phyloP scores from a whole-genome alignment of 345 rosid genomes.

The Populus ilicifolia region DNA sequence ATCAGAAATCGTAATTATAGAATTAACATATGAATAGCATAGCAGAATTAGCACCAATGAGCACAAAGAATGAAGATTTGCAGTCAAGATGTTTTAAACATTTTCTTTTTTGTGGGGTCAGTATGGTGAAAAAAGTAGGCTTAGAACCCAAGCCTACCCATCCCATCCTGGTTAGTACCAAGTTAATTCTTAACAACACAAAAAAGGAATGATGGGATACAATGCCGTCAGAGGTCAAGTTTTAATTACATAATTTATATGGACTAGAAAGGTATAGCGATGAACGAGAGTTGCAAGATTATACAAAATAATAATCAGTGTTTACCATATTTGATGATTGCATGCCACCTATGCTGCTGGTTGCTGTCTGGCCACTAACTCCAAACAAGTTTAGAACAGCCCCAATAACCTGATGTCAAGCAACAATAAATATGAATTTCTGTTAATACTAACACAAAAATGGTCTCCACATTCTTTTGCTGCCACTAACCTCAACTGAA shows the following conservation, averaged over 20 bases:
- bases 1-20: neutral
- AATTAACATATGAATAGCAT: neutral
- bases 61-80: neutral
- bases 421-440: conserved; percentile 7
- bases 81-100: neutral
- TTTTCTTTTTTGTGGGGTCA: neutral
- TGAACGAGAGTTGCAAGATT: neutral
- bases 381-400: conserved; percentile 83
- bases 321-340: conserved; percentile 51
- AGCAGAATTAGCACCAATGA: neutral
- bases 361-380: conserved; percentile 47
- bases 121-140: neutral
- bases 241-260: neutral
- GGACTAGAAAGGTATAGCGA: neutral
- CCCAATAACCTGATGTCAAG: conserved; percentile 67
- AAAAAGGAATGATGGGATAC: neutral
- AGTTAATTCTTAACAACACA: neutral
- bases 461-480: neutral
- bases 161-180: neutral
- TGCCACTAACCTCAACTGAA: neutral
- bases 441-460: neutral
- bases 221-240: neutral
- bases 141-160: neutral
- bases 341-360: conserved; percentile 37
- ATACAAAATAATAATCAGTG: neutral